Evolutionary conservation across 768 basidiomycete species (phyloP).

Genomic region (Suillus americanus): DNA sequence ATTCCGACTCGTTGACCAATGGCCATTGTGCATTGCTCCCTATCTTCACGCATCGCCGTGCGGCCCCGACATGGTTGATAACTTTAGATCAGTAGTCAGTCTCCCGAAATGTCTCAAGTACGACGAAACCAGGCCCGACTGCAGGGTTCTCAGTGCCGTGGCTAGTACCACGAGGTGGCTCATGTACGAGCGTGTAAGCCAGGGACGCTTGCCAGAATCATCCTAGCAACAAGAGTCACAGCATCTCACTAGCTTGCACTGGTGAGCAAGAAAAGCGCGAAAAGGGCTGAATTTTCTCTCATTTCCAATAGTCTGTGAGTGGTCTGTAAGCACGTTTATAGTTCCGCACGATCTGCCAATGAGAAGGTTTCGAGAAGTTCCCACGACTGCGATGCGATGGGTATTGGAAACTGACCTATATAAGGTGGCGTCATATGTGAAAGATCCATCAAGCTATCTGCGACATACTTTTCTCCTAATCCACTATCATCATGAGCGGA

Average conservation of each 20-base stretch:
- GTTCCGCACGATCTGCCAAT: constrained; percentile 5
- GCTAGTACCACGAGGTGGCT: neutral
- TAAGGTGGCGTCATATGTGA: constrained; percentile 7
- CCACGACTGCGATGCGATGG: constrained; percentile 18
- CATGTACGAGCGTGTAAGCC: constrained; percentile 12
- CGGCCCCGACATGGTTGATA: neutral
- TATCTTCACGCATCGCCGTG: neutral
- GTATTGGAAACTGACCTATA: constrained; percentile 11
- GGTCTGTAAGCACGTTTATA: neutral
- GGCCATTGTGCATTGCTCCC: too few species aligned
- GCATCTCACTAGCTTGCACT: neutral
- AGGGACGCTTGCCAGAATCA: constrained; percentile 10
- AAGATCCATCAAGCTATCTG: constrained; percentile 4
- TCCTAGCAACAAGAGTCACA: constrained; percentile 9
- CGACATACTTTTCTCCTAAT: constrained; percentile 5
- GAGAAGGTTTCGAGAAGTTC: constrained; percentile 14
- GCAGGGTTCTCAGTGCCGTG: constrained; percentile 1
- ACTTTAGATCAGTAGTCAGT: neutral
- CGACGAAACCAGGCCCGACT: neutral
- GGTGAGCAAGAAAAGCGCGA: constrained; percentile 7
- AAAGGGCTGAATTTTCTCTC: constrained; percentile 18
- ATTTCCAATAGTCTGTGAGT: constrained; percentile 14
- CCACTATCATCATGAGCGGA: constrained; percentile 52
- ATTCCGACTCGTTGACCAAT: too few species aligned
- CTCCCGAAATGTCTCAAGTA: neutral